Evolutionary conservation across 2,329 filamentous ascomycete species (phyloP).

Genomic region (Escovopsis sp.): DNA sequence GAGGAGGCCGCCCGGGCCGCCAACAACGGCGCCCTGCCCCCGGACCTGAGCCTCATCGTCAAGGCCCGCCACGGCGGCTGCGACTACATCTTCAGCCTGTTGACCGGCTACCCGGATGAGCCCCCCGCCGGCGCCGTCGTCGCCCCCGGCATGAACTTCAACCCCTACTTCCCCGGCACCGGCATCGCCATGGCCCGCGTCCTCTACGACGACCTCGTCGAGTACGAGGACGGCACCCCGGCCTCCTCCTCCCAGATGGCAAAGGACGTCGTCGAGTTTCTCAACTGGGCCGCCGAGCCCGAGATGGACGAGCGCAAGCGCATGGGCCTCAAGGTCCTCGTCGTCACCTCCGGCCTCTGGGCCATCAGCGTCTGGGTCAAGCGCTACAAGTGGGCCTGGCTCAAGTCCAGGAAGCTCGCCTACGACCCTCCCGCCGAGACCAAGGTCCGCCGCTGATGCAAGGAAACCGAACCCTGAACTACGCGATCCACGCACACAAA

Average conservation of each 20-base stretch:
- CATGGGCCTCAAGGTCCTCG: slow-evolving; percentile 96
- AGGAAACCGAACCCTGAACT: slow-evolving; percentile 7
- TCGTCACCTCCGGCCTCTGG: slow-evolving; percentile 63
- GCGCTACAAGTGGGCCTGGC: slow-evolving; percentile 96
- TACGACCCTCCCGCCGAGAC: slow-evolving; percentile 61
- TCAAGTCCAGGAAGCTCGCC: slow-evolving; percentile 90
- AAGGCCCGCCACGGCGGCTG: slow-evolving; percentile 96
- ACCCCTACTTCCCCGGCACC: slow-evolving; percentile 98
- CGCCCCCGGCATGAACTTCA: slow-evolving; percentile 91
- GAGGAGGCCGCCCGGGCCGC: slow-evolving; percentile 94
- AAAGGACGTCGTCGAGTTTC: slow-evolving; percentile 96
- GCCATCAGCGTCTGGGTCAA: slow-evolving; percentile 93
- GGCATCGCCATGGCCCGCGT: slow-evolving; percentile 99
- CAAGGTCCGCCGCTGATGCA: slow-evolving; percentile 29
- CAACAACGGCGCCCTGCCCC: slow-evolving; percentile 95
- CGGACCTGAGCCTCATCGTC: slow-evolving; percentile 93
- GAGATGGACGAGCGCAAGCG: slow-evolving; percentile 99
- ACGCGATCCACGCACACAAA: too few relatives aligned
- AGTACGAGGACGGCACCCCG: slow-evolving; percentile 93
- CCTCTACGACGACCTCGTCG: slow-evolving; percentile 90
- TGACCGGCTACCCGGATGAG: slow-evolving; percentile 97
- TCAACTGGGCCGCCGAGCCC: slow-evolving; percentile 97
- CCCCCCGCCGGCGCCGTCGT: slow-evolving; percentile 78
- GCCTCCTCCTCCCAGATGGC: slow-evolving; percentile 98
- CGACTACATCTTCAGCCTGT: slow-evolving; percentile 94